Base-by-base conservation (phyloP, 768 basidiomycete genomes). In the Lentinula detonsa region DNA sequence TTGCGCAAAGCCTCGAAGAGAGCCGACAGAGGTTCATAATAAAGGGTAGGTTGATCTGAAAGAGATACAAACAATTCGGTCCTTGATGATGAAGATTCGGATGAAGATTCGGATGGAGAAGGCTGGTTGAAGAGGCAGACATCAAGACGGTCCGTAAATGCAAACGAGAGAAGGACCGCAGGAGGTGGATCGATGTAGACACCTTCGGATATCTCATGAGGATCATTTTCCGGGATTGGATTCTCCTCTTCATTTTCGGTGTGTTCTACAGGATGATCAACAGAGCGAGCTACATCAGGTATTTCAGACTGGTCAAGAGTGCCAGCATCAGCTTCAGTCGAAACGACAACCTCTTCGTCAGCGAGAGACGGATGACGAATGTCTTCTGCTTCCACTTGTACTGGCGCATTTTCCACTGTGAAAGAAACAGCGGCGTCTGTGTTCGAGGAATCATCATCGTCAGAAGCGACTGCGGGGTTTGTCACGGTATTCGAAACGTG, bases 111-210 rank as follows among this genome's bases (percentile, higher is more conserved):
- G 61, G 64, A 71, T 39, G 62, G 69, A 42, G 65, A 61, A 6
- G 81, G 80, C 51, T 79, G 77, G 67, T 85, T 90, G 73, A 88
- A 90, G 50, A 88, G 72, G 59, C 74, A 80, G 63, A 78, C 76
- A 35, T 77, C 72, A 42, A 71, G 64, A 18, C 74, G 75, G 51
- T 75, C 76, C 40, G 70, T 72, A 45, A 72, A 65, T 60, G 75
- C 67, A 37, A 82, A 65, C 39, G 79, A 75, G 37, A 90, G 68
- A 39, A 89, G 73, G 48, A 90, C 86, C 15, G 87, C 78, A 11
- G 89, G 89, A 31, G 89, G 89, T 33, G 87, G 85, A 62, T 90
- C 88, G 56, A 88, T 88, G 69, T 85, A 89, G 50, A 88, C 84
- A 33, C 83, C 88, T 67, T 85, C 84, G 28, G 81, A 84, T 57